These are phyloP conservation scores for Amanita thiersii DNA, from an alignment of 768 basidiomycete species.

Conservation along the genomic window DNA sequence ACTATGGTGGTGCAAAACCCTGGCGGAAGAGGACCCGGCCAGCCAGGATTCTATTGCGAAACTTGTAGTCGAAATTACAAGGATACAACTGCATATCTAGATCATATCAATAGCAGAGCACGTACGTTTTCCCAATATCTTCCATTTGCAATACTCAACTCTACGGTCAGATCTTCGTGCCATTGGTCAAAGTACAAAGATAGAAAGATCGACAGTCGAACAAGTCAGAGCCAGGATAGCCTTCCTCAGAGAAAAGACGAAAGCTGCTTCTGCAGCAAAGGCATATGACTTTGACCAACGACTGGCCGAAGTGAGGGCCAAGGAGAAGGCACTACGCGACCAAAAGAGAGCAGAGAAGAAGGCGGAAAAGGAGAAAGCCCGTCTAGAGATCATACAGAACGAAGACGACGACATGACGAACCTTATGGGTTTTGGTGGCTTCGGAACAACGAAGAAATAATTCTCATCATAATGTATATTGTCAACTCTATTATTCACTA, in stretches of 20 bases:
- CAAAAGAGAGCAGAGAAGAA: constrained; percentile 77
- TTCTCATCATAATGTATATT: constrained; percentile 4
- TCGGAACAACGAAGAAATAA: constrained; percentile 81
- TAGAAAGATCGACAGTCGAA: constrained; percentile 83
- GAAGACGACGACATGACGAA: constrained; percentile 63
- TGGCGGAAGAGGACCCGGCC: constrained; percentile 76
- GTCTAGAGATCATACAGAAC: constrained; percentile 53
- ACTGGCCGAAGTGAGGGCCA: constrained; percentile 70
- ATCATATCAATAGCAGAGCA: constrained; percentile 90
- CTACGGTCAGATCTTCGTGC: constrained; percentile 66
- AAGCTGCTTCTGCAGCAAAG: constrained; percentile 74
- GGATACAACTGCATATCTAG: constrained; percentile 88
- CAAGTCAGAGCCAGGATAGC: constrained; percentile 93
- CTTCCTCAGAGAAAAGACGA: constrained; percentile 78
- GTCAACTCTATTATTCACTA: constrained; percentile 19
- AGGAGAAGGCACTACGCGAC: constrained; percentile 57
- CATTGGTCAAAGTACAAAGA: constrained; percentile 92
- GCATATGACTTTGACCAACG: constrained; percentile 94
- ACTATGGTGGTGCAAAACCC: constrained; percentile 89
- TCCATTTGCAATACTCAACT: background rate
- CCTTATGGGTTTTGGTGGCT: constrained; percentile 91
- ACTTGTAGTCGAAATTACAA: constrained; percentile 87
- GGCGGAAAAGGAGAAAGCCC: constrained; percentile 66
- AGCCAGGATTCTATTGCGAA: constrained; percentile 93
- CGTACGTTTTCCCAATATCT: constrained; percentile 44